Conservation (phyloP, 148 eudicot species). For the Rhododendron vialii region DNA sequence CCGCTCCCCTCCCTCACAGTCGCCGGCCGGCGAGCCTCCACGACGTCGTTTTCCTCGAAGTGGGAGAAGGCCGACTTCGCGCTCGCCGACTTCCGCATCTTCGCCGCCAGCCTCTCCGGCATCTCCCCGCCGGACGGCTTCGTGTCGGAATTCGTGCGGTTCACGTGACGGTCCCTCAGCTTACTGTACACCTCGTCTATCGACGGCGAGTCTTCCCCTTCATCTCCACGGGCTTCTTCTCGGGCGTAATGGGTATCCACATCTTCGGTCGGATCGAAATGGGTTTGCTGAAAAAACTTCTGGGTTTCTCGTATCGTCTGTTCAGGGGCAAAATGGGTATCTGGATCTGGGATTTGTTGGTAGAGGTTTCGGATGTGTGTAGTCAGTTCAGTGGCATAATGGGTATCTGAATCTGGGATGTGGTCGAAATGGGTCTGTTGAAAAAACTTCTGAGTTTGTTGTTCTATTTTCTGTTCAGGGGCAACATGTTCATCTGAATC, state of each 20-base stretch:
- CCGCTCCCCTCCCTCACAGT: slow-evolving; percentile 29
- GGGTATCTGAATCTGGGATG: slow-evolving; percentile 15
- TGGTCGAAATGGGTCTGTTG: background rate
- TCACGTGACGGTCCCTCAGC: slow-evolving; percentile 27
- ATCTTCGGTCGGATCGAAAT: background rate
- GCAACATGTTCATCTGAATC: background rate
- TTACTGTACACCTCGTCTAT: slow-evolving; percentile 64
- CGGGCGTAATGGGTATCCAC: background rate
- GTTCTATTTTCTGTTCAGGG: background rate
- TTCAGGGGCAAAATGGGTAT: background rate
- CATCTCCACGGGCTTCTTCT: background rate
- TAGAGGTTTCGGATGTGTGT: background rate
- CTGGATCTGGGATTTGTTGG: slow-evolving; percentile 9
- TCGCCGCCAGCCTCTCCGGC: slow-evolving; percentile 42
- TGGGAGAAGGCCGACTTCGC: slow-evolving; percentile 34
- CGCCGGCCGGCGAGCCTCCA: slow-evolving; percentile 34
- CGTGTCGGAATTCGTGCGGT: slow-evolving; percentile 59
- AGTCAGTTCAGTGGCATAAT: background rate
- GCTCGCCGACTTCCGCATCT: slow-evolving; percentile 71
- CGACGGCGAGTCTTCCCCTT: slow-evolving; percentile 23
- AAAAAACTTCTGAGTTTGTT: background rate
- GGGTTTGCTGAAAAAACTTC: background rate
- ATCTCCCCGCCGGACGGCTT: slow-evolving; percentile 40
- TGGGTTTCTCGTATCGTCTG: background rate
- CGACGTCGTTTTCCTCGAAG: slow-evolving; percentile 25